Evolutionary conservation across 768 basidiomycete species (phyloP).

Genomic region (Suillus alpinus): DNA sequence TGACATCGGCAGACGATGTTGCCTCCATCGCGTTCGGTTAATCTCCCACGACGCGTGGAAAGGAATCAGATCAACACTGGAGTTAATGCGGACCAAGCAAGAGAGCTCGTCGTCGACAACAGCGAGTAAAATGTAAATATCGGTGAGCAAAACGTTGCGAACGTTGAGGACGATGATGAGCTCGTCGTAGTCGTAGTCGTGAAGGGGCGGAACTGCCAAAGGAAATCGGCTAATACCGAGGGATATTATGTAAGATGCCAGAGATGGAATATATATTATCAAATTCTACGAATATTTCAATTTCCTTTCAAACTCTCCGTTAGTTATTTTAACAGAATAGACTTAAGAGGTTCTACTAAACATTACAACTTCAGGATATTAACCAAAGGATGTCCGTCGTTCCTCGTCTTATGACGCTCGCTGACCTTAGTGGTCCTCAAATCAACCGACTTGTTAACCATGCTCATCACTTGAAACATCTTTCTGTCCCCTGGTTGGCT

Average conservation of each 20-base stretch:
- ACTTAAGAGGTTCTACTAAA: not conserved
- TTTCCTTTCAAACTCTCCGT: not conserved
- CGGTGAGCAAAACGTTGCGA: not conserved
- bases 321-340: not conserved
- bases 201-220: constrained; percentile 1
- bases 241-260: constrained; percentile 2
- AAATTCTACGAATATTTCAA: not conserved
- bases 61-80: not conserved
- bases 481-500: constrained; percentile 63
- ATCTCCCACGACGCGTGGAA: constrained; percentile 11
- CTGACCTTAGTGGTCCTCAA: constrained; percentile 77
- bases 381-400: constrained; percentile 25
- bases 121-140: not conserved
- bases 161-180: not conserved
- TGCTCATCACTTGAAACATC: constrained; percentile 61
- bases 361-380: not conserved
- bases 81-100: not conserved
- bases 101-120: not conserved
- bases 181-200: constrained; percentile 1
- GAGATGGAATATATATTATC: not conserved
- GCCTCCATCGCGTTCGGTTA: constrained; percentile 17
- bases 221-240: not conserved
- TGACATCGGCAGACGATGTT: constrained; percentile 5
- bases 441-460: constrained; percentile 65
- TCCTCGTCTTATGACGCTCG: constrained; percentile 85